Percentiles rank a stretch among this genome's conserved stretches.
Evolutionary conservation across 495 filamentous ascomycete genomes (phyloP).

Genomic region (Platismatia glauca): DNA sequence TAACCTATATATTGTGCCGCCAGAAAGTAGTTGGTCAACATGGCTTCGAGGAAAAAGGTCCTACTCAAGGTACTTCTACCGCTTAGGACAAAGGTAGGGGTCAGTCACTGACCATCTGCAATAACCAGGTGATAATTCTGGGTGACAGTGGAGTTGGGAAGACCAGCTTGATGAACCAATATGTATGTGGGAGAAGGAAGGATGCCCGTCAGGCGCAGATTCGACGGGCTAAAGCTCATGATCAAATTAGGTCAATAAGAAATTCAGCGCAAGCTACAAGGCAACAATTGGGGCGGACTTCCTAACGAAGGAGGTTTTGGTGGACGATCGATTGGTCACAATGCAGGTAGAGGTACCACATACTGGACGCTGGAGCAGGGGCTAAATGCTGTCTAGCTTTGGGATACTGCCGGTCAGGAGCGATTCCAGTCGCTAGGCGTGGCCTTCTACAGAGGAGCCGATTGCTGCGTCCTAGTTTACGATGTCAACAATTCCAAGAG

Average conservation of each 20-base stretch:
- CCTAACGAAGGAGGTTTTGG: conserved; percentile 93
- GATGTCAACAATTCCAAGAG: conserved; percentile 99
- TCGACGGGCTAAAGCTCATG: neutral
- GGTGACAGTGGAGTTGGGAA: conserved; percentile 98
- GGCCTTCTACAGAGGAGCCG: conserved; percentile 94
- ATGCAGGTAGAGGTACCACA: conserved; percentile 69
- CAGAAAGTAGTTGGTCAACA: conserved; percentile 30
- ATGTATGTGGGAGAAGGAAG: conserved; percentile 56
- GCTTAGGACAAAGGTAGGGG: neutral
- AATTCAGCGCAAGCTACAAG: conserved; percentile 99
- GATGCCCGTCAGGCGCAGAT: neutral
- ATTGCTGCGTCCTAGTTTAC: conserved; percentile 97
- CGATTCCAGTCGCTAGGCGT: conserved; percentile 96
- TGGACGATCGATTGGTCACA: conserved; percentile 93
- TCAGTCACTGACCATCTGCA: neutral
- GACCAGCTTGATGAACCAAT: conserved; percentile 99
- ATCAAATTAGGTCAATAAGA: conserved; percentile 85
- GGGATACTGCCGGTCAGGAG: conserved; percentile 98
- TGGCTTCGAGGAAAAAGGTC: conserved; percentile 96
- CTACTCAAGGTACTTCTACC: conserved; percentile 68
- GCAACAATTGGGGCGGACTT: conserved; percentile 99
- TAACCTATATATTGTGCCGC: neutral
- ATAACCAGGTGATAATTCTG: conserved; percentile 81
- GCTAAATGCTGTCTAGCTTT: conserved; percentile 51
- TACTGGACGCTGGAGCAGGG: conserved; percentile 13